A percentile compares a stretch with the other conserved stretches of the same genome.
Evolutionary conservation across 23 red algal species (phyloP).

Genomic region (Agarophyton chilense): DNA sequence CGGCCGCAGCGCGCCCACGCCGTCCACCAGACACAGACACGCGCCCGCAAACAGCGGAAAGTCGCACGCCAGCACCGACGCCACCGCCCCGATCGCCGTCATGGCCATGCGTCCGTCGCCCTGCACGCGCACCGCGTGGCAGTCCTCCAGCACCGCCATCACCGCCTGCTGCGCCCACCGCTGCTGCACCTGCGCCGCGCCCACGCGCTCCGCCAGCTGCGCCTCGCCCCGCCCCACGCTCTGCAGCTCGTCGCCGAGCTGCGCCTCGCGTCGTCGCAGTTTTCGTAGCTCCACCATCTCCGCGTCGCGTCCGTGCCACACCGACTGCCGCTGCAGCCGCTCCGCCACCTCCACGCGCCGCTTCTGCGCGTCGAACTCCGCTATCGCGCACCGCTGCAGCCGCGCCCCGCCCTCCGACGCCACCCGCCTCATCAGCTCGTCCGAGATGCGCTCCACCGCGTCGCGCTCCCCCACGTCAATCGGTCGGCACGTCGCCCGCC

Average conservation of each 20-base stretch:
- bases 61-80: constrained; percentile 38
- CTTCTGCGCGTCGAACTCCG: constrained; percentile 42
- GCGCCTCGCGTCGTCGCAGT: constrained; percentile 18
- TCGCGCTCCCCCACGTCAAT: constrained; percentile 36
- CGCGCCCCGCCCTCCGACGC: constrained; percentile 2
- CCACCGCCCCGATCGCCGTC: constrained; percentile 62
- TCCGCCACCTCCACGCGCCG: constrained; percentile 12
- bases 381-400: neutral
- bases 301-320: constrained; percentile 47
- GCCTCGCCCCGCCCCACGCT: neutral
- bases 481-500: constrained; percentile 37
- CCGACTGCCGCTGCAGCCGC: constrained; percentile 1
- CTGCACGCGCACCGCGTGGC: constrained; percentile 28
- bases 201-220: constrained; percentile 24
- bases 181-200: constrained; percentile 19
- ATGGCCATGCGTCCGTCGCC: constrained; percentile 41
- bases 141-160: constrained; percentile 69
- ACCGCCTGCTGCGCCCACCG: constrained; percentile 14
- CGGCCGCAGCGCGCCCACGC: constrained; percentile 12
- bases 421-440: constrained; percentile 51
- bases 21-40: constrained; percentile 50
- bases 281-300: constrained; percentile 25
- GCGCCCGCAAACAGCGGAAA: constrained; percentile 58
- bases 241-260: constrained; percentile 46
- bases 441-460: constrained; percentile 23